Evolutionary conservation across 1,284 basidiomycete species (phyloP).

Genomic region (Heterobasidion occidentale): DNA sequence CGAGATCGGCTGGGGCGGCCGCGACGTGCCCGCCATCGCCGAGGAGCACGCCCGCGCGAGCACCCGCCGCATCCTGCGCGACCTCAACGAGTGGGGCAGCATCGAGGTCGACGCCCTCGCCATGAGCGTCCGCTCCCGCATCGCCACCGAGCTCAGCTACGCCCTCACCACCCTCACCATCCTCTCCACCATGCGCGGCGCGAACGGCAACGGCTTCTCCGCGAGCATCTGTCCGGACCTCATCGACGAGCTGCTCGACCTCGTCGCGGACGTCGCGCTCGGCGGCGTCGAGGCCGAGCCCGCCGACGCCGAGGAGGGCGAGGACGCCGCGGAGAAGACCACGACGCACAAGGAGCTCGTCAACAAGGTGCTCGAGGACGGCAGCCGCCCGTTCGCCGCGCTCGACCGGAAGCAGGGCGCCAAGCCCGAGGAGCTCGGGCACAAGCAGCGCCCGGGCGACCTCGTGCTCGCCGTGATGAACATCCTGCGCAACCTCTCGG

Average conservation of each 20-base stretch:
- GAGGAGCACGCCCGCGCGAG: slow-evolving; percentile 43
- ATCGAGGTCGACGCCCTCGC: slow-evolving; percentile 87
- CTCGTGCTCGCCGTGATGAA: slow-evolving; percentile 69
- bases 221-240: slow-evolving; percentile 76
- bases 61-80: slow-evolving; percentile 50
- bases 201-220: slow-evolving; percentile 59
- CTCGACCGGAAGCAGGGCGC: slow-evolving; percentile 39
- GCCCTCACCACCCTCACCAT: slow-evolving; percentile 87
- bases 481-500: slow-evolving; percentile 82
- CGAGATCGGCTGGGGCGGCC: slow-evolving; percentile 77
- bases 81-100: slow-evolving; percentile 74
- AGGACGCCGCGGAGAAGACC: slow-evolving; percentile 25
- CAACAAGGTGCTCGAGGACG: slow-evolving; percentile 47
- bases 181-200: slow-evolving; percentile 69
- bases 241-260: slow-evolving; percentile 80
- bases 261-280: slow-evolving; percentile 81
- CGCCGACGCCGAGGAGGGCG: slow-evolving; percentile 7
- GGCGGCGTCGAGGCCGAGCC: slow-evolving; percentile 32
- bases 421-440: slow-evolving; percentile 39
- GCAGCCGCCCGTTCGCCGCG: slow-evolving; percentile 48
- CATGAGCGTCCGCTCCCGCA: slow-evolving; percentile 83
- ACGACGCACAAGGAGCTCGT: slow-evolving; percentile 61
- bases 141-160: slow-evolving; percentile 83
- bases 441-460: slow-evolving; percentile 58
- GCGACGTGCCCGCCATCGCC: slow-evolving; percentile 72